phyloP scores from a whole-genome alignment of 179 eudicot species.

The Beta lomatogona region DNA sequence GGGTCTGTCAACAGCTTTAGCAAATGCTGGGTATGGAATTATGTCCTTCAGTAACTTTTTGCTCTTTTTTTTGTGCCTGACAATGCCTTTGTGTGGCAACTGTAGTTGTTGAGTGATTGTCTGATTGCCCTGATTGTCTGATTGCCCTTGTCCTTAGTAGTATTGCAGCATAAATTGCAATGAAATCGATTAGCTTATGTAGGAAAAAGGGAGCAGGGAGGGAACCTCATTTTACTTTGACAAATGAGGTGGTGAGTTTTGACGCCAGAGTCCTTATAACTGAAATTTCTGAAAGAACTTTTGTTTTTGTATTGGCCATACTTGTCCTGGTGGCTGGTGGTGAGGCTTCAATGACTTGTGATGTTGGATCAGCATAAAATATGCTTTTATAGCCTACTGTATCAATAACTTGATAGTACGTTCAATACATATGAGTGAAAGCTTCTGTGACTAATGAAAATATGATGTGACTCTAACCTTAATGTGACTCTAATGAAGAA shows the following conservation, averaged over 20 bases:
- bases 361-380: background rate
- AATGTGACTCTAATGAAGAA: too few species aligned
- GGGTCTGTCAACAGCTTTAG: constrained; percentile 97
- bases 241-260: background rate
- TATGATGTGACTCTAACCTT: too few species aligned
- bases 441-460: too few species aligned
- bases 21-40: constrained; percentile 85
- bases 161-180: background rate
- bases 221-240: background rate
- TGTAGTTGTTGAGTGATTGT: background rate
- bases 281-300: background rate
- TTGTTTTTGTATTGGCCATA: background rate
- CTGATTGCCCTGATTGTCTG: constrained; percentile 5
- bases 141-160: background rate
- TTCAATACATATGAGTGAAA: background rate
- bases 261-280: background rate
- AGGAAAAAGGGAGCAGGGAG: background rate
- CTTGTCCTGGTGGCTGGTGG: background rate
- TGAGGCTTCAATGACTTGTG: background rate
- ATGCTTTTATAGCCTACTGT: background rate
- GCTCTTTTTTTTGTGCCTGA: background rate
- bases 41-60: background rate
- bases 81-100: background rate
- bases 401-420: background rate
- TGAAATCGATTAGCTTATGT: background rate